Conservation (phyloP, 345 rosid species). For the Eutrema japonicum region DNA sequence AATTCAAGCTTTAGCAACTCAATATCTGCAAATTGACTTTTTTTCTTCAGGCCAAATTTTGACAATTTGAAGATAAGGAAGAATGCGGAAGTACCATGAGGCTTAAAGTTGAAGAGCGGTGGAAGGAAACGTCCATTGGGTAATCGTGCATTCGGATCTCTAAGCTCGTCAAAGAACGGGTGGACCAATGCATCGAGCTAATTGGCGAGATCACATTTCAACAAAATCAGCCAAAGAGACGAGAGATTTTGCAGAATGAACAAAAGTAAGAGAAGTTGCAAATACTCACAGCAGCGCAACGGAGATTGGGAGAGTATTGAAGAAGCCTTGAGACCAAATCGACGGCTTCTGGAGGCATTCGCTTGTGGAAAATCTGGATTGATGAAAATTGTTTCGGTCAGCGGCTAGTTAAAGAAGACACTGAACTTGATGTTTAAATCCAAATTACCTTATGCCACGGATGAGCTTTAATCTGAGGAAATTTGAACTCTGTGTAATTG, state of each 20-base stretch:
- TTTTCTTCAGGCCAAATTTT: not conserved
- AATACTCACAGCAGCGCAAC: constrained; percentile 85
- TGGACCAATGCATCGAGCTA: constrained; percentile 88
- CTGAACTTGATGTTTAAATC: not conserved
- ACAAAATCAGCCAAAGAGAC: constrained; percentile 19
- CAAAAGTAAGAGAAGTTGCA: constrained; percentile 5
- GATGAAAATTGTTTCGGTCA: constrained; percentile 22
- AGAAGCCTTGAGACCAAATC: constrained; percentile 94
- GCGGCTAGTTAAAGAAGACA: not conserved
- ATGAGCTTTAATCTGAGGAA: constrained; percentile 98
- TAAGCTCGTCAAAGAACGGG: constrained; percentile 96
- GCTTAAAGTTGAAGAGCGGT: constrained; percentile 90
- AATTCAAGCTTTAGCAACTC: not conserved
- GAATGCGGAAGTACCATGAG: constrained; percentile 59
- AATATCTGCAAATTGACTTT: not conserved
- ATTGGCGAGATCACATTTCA: constrained; percentile 22
- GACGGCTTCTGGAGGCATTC: constrained; percentile 98
- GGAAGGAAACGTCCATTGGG: constrained; percentile 94
- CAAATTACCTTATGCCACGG: constrained; percentile 94
- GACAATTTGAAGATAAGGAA: not conserved
- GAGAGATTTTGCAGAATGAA: not conserved
- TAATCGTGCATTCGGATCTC: constrained; percentile 74
- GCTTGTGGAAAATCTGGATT: constrained; percentile 84
- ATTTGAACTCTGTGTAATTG: constrained; percentile 92
- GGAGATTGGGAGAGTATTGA: constrained; percentile 96